A percentile compares a stretch with the other conserved stretches of the same genome.
Conservation (phyloP, 1,284 basidiomycete genomes). For the Flammula alnicola region DNA sequence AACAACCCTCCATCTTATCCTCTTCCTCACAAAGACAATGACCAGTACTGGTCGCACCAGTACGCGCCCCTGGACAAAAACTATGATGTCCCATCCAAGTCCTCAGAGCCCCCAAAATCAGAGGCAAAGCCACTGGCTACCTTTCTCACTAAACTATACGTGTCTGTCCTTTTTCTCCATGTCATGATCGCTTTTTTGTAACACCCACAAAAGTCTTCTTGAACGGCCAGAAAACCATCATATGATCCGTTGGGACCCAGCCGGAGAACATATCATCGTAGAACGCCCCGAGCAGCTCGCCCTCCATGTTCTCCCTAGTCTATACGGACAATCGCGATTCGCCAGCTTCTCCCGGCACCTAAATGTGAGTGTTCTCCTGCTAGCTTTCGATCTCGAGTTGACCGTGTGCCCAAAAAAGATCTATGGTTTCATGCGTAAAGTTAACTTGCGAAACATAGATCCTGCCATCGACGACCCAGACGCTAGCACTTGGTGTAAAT, state of each 20-base stretch:
- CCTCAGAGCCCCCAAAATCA: conserved; percentile 58
- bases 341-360: conserved; percentile 93
- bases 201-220: conserved; percentile 62
- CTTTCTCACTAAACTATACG: conserved; percentile 90
- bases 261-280: conserved; percentile 90
- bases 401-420: conserved; percentile 58
- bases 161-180: conserved; percentile 35
- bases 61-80: too few species aligned
- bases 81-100: too few species aligned
- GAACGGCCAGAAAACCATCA: conserved; percentile 86
- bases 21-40: too few species aligned
- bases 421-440: conserved; percentile 95
- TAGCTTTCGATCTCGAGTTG: conserved; percentile 30
- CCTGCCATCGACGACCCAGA: conserved; percentile 91
- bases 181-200: neutral
- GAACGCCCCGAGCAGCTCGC: conserved; percentile 89
- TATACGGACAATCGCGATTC: conserved; percentile 92
- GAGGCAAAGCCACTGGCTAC: conserved; percentile 84
- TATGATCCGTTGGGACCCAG: conserved; percentile 92
- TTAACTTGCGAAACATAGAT: conserved; percentile 90
- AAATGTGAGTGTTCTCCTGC: conserved; percentile 68
- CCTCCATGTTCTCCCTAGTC: conserved; percentile 85
- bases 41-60: too few species aligned
- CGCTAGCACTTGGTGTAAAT: conserved; percentile 94
- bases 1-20: too few species aligned